phyloP scores from a whole-genome alignment of 305 asterid genomes.

The Rubia tinctorum region DNA sequence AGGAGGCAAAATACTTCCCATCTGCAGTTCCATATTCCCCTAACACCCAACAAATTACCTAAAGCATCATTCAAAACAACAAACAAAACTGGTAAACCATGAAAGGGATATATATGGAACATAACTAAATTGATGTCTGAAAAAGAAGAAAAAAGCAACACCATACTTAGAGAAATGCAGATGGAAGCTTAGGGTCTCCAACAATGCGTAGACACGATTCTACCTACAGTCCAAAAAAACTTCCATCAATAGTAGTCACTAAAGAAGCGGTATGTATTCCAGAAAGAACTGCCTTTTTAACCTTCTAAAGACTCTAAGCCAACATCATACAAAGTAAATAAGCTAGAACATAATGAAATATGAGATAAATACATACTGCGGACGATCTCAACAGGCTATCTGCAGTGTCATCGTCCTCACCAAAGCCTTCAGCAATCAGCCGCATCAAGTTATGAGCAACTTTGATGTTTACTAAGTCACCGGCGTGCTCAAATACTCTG shows the following conservation, averaged over 20 bases:
- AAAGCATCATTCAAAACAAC: slow-evolving; percentile 8
- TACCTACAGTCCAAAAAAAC: slow-evolving; percentile 55
- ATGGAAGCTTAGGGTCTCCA: slow-evolving; percentile 97
- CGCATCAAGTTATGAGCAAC: slow-evolving; percentile 97
- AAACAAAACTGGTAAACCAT: background rate
- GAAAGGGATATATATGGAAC: slow-evolving; percentile 8
- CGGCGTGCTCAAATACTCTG: slow-evolving; percentile 97
- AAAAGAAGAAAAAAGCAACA: slow-evolving; percentile 13
- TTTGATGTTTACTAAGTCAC: slow-evolving; percentile 87
- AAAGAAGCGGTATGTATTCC: background rate
- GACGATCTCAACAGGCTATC: slow-evolving; percentile 93
- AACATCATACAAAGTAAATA: slow-evolving; percentile 5
- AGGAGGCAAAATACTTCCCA: slow-evolving; percentile 91
- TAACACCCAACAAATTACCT: slow-evolving; percentile 99
- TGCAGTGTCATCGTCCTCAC: slow-evolving; percentile 81
- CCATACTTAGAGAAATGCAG: slow-evolving; percentile 91
- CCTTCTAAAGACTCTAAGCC: background rate
- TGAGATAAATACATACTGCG: slow-evolving; percentile 61
- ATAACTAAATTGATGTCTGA: background rate
- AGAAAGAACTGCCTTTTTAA: background rate
- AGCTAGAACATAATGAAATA: slow-evolving; percentile 21
- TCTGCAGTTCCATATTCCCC: slow-evolving; percentile 98
- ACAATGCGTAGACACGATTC: slow-evolving; percentile 83
- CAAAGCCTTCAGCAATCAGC: slow-evolving; percentile 86
- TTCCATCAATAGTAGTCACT: background rate